Evolutionary conservation across 2,329 filamentous ascomycete species (phyloP), one percentile per base, ranked within the genome.

Genomic region (Xylaria sp.): DNA sequence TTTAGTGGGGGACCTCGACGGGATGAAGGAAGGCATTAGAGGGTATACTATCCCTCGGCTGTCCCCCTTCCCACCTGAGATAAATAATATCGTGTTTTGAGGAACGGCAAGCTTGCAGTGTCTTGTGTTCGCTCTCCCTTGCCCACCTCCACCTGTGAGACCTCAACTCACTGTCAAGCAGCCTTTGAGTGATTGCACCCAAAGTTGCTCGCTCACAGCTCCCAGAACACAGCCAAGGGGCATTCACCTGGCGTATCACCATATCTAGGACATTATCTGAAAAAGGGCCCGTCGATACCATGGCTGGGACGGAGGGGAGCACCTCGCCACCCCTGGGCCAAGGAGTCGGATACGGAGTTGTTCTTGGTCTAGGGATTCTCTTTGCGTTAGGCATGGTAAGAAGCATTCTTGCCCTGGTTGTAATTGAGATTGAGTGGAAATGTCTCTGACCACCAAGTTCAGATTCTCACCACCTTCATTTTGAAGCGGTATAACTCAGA

Each of bases 311-410:
- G 34, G 35, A n/a, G 8, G 37, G 37, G 30, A 55, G 7, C 10
- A 37, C 19, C 30, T 42, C 77, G 19, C 75, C 81, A 11, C 49
- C 35, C 71, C 83, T 13, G 75, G 75, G 64, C 49, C 84, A 89
- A 69, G 84, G 83, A 58, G 87, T 86, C 63, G 89, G 90, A 69
- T 92, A 92, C 81, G 89, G 88, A 69, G 86, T 92, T 66, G 83
- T 92, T 54, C 75, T 92, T 39, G 89, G 89, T 16, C 74, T 92
- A 13, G 89, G 90, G 18, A 85, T 89, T 67, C 80, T 83, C 30
- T 92, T 92, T 74, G 87, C 89, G 46, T 76, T 92, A 60, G 84
- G 87, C 62, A 90, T 90, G 87, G 74, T 78, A 66, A 66, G 69
- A 62, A 55, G 37, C 46, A 3, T 16, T 44, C 18, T 19, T 19